Conservation (phyloP, 371 early-diverging fungal species). For the Mortierella sp. region DNA sequence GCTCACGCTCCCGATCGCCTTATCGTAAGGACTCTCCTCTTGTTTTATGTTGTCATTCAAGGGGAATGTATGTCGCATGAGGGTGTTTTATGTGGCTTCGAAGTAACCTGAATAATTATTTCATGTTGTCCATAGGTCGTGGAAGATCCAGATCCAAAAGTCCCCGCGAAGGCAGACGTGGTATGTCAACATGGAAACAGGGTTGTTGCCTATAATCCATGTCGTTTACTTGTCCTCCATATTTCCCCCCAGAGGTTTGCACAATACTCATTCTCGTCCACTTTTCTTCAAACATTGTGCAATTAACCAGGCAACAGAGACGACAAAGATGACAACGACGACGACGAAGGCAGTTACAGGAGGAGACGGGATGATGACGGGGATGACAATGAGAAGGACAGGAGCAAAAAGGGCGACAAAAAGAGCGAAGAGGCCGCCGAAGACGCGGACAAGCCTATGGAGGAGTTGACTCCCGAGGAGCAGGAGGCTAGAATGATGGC, state of each 20-base stretch:
- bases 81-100: too few relatives aligned
- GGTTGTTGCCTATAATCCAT: too few relatives aligned
- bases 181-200: not conserved
- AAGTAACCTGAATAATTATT: not conserved
- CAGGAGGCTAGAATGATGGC: slow-evolving; percentile 78
- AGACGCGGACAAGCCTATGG: slow-evolving; percentile 18
- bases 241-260: too few relatives aligned
- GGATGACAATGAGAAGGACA: slow-evolving; percentile 47
- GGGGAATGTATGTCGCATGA: too few relatives aligned
- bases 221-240: too few relatives aligned
- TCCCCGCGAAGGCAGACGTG: slow-evolving; percentile 31
- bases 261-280: too few relatives aligned
- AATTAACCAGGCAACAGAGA: slow-evolving; percentile 7
- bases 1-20: slow-evolving; percentile 34
- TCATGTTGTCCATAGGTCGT: slow-evolving; percentile 26
- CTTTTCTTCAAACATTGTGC: too few relatives aligned
- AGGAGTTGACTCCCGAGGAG: slow-evolving; percentile 57
- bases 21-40: slow-evolving; percentile 2
- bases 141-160: slow-evolving; percentile 52
- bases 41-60: not conserved
- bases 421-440: not conserved
- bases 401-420: slow-evolving; percentile 1
- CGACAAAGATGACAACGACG: slow-evolving; percentile 7
- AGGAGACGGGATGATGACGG: slow-evolving; percentile 19
- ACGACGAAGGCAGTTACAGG: slow-evolving; percentile 31